These are phyloP conservation scores for Aspergillus brunneoviolaceus DNA, from an alignment of 2,329 filamentous ascomycete species.

Conservation along the genomic window DNA sequence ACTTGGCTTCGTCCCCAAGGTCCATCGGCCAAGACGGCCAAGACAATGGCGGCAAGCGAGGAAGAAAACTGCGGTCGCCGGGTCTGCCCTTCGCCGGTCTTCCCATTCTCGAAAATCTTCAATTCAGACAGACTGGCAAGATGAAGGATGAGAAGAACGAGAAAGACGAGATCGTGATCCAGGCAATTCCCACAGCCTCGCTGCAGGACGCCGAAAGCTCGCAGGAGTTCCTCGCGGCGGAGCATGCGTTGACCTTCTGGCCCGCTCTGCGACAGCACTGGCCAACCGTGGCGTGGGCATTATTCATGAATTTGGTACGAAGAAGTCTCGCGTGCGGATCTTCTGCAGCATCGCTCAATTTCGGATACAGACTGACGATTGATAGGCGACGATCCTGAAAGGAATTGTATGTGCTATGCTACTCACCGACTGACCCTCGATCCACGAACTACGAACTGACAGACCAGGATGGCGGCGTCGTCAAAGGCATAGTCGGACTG, in stretches of 20 bases:
- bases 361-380: neutral
- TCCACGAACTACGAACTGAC: neutral
- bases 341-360: neutral
- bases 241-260: conserved; percentile 27
- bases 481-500: conserved; percentile 28
- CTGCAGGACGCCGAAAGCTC: conserved; percentile 22
- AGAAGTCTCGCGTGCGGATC: too few relatives aligned
- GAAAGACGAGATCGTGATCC: conserved; percentile 17
- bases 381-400: neutral
- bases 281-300: conserved; percentile 27
- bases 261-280: conserved; percentile 25
- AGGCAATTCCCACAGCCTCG: conserved; percentile 15
- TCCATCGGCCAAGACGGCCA: conserved; percentile 4
- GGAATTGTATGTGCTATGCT: neutral
- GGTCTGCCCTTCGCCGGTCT: too few relatives aligned
- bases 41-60: neutral
- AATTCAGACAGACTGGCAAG: neutral
- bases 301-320: conserved; percentile 29
- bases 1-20: neutral
- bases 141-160: conserved; percentile 5
- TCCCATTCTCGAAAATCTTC: neutral
- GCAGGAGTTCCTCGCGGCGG: conserved; percentile 23
- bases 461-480: conserved; percentile 22
- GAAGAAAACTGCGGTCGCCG: neutral
- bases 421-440: neutral